Base-by-base conservation (phyloP, 2,329 filamentous ascomycete genomes). In the Hymenoscyphus repandus region DNA sequence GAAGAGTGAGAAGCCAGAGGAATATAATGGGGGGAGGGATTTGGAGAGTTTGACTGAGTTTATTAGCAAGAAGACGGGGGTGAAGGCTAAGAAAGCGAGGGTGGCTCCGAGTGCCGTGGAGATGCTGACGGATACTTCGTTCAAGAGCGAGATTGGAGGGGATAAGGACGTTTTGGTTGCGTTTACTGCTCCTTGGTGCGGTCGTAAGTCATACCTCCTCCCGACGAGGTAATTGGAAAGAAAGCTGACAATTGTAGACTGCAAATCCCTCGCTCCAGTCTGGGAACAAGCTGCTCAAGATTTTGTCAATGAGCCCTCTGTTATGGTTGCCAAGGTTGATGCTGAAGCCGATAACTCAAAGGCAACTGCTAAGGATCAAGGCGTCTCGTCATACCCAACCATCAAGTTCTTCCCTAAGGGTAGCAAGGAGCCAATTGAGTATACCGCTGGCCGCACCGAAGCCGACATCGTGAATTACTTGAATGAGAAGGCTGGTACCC, bases 101-200 rank as follows among this genome's bases (percentile, higher is more conserved):
- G 82, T 82, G 68, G 72, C 84, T 62, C 82, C 86, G 15, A 95
- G 87, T 70, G 73, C 82, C 53, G 86, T 99, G 9, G 79, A 83
- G 64, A 85, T 88, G 73, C 77, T 99, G 69, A 90, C 80, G 45
- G 90, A 97, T 65, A 70, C 77, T 61, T 82, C 81, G 52, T 97
- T 97, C 73, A 81, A 83, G 70, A 74, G 84, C 67, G 75, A 80
- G 53, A 76, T 96, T 73, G 92, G 92, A 57, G 77, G 83, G 46
- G 88, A 95, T 57, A 90, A 95, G 79, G 78, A 95, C 70, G 89
- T 95, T 17, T 72, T 99, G 49, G 91, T 99, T 68, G 91, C 95
- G 41, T 99, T 99, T 72, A 99, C 95, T 62, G 92, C 93, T 47
- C 91, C 93, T 47, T 97, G 92, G 93, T 99, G 93, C 72, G 92